phyloP scores from a whole-genome alignment of 306 rosid genomes.

The Pyrus pyrifolia region DNA sequence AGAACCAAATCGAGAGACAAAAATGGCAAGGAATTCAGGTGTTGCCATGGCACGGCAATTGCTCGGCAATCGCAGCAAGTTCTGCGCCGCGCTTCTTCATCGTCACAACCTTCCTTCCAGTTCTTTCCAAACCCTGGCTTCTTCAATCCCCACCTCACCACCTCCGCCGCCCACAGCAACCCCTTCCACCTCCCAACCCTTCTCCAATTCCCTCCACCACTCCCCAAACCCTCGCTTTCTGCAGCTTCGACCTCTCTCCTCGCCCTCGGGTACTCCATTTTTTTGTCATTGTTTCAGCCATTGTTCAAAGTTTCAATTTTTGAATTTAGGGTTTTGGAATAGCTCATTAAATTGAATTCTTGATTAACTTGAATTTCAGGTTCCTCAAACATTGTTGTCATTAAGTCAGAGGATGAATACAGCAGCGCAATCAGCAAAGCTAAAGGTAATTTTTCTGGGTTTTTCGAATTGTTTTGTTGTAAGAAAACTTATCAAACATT shows the following conservation, averaged over 20 bases:
- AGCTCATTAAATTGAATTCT: neutral
- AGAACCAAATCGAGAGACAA: neutral
- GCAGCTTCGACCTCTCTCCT: conserved; percentile 6
- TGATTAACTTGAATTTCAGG: conserved; percentile 29
- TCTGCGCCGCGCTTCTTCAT: neutral
- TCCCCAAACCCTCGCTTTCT: neutral
- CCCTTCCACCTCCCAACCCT: conserved; percentile 5
- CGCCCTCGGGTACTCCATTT: conserved; percentile 13
- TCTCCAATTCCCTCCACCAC: conserved; percentile 4
- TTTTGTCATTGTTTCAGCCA: neutral
- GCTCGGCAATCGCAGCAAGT: neutral
- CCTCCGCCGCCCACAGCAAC: neutral
- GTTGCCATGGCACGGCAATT: neutral
- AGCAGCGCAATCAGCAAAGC: conserved; percentile 35
- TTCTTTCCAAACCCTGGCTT: conserved; percentile 6
- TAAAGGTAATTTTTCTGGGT: conserved; percentile 24
- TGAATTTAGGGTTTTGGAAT: neutral
- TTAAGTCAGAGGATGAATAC: conserved; percentile 55
- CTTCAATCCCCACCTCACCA: neutral
- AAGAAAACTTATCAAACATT: neutral
- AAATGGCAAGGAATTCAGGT: neutral
- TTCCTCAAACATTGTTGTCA: conserved; percentile 39
- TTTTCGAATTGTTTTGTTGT: neutral
- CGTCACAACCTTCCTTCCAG: neutral
- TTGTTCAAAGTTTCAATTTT: neutral